Conservation (phyloP, 2,329 filamentous ascomycete genomes). For the Cladosporium sphaerospermum region DNA sequence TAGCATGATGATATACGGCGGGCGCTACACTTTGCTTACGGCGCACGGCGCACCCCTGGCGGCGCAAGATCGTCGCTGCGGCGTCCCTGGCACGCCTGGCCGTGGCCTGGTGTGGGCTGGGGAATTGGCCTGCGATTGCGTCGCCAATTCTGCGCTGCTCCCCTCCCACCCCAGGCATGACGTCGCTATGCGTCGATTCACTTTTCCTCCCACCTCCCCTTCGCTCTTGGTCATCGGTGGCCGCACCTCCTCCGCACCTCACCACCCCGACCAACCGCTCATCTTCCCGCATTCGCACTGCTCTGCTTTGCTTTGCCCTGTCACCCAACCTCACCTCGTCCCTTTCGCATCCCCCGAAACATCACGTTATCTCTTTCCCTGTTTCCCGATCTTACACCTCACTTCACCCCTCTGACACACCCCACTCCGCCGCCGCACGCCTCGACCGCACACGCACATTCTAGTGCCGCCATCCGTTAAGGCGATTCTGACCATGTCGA, state of each 20-base stretch:
- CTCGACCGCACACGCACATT: not conserved
- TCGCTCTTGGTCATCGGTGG: conserved; percentile 2
- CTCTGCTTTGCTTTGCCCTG: not conserved
- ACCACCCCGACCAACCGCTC: conserved; percentile 1
- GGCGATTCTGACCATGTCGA: conserved; percentile 46
- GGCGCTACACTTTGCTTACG: too few species aligned
- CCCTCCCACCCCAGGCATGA: not conserved
- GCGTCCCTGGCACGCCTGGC: not conserved
- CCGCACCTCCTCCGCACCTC: not conserved
- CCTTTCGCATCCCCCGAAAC: too few species aligned
- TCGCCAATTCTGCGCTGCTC: not conserved
- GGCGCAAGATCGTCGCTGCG: too few species aligned
- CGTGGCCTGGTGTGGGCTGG: not conserved
- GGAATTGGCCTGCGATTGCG: conserved; percentile 1
- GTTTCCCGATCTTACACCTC: not conserved
- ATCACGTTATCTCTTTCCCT: not conserved
- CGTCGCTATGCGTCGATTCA: not conserved
- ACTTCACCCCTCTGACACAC: not conserved
- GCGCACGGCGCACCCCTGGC: too few species aligned
- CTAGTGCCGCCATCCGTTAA: not conserved
- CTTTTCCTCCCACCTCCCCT: not conserved
- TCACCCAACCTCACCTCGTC: not conserved
- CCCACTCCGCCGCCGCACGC: not conserved
- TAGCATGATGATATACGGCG: too few species aligned
- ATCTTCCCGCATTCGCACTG: not conserved